Percentiles rank a stretch among this genome's conserved stretches.
Evolutionary conservation across 78 protist genomes (phyloP).

Genomic region (Dictyostelium capitatum): DNA sequence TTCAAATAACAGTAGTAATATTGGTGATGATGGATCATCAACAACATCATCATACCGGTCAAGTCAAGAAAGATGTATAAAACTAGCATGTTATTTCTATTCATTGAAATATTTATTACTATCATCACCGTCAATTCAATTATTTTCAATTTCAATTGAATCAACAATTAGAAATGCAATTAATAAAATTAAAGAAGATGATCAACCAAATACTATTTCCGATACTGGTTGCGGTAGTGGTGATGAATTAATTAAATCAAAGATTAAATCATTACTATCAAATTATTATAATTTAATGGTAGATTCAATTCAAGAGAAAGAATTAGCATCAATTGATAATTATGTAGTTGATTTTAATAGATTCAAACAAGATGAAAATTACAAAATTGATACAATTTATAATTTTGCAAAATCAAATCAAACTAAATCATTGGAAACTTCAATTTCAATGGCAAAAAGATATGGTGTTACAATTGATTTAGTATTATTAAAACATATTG

Average conservation of each 20-base stretch:
- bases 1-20: background rate
- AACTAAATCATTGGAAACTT: conserved; percentile 46
- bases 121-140: background rate
- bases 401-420: conserved; percentile 54
- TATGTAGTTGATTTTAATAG: conserved; percentile 35
- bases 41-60: background rate
- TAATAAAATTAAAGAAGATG: background rate
- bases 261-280: background rate
- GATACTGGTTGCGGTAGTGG: no score
- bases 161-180: background rate
- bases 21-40: no score
- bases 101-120: conserved; percentile 3
- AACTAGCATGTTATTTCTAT: conserved; percentile 63
- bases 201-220: no score
- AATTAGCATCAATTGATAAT: conserved; percentile 37
- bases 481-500: conserved; percentile 29
- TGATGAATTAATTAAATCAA: background rate
- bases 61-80: conserved; percentile 46
- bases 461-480: conserved; percentile 9
- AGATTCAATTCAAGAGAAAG: conserved; percentile 70
- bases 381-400: conserved; percentile 45
- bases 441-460: conserved; percentile 62
- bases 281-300: conserved; percentile 35
- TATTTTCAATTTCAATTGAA: conserved; percentile 30
- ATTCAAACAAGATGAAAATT: conserved; percentile 41